These are phyloP conservation scores for Cornus florida DNA, from an alignment of 148 eudicot genomes.

Conservation along the genomic window DNA sequence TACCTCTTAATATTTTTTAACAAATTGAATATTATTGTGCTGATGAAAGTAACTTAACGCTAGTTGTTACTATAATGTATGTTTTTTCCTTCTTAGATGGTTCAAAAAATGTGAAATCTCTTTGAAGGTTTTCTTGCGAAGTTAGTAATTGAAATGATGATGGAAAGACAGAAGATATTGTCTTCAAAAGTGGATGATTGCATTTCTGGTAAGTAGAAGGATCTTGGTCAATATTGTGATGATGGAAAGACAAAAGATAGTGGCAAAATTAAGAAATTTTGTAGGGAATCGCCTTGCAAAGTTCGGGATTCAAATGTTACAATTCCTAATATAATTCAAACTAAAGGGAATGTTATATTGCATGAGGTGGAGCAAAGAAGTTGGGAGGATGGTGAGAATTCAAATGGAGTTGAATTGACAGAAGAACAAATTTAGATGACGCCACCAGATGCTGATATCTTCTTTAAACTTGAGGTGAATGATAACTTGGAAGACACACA, in stretches of 20 bases:
- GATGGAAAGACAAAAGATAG: conserved; percentile 8
- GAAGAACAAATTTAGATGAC: conserved; percentile 4
- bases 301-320: background rate
- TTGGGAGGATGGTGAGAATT: background rate
- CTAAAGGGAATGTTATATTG: background rate
- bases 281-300: conserved; percentile 1
- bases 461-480: conserved; percentile 1
- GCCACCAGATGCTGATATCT: conserved; percentile 9
- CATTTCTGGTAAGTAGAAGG: background rate
- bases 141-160: too few relatives aligned
- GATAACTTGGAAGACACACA: background rate
- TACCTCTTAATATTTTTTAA: background rate
- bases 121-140: background rate
- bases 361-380: background rate
- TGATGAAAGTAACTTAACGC: background rate
- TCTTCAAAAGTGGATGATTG: too few relatives aligned
- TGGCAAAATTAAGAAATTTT: conserved; percentile 2
- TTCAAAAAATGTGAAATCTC: conserved; percentile 1
- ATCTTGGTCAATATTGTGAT: background rate
- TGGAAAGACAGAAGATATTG: background rate
- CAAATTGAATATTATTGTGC: background rate
- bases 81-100: background rate
- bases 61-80: background rate
- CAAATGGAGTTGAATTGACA: background rate
- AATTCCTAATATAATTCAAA: background rate